phyloP scores from a whole-genome alignment of 2,329 filamentous ascomycete genomes.

The Fusarium acutatum region DNA sequence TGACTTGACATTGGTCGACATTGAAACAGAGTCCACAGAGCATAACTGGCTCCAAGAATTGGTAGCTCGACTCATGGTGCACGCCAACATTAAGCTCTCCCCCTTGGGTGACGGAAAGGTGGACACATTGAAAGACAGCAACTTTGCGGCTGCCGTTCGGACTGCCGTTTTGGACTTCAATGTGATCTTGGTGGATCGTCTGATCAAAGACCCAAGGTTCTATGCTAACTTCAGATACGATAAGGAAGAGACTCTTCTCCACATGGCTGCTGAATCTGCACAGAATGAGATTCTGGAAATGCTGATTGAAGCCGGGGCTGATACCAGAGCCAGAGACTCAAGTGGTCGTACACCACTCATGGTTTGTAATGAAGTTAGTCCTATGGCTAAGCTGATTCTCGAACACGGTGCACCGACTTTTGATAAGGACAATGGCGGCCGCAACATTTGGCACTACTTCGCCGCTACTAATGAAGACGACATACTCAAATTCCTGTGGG shows the following conservation, averaged over 20 bases:
- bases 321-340: conserved; percentile 41
- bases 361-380: conserved; percentile 40
- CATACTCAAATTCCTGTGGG: conserved; percentile 44
- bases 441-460: conserved; percentile 51
- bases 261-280: conserved; percentile 42
- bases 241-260: conserved; percentile 28
- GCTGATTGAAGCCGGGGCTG: conserved; percentile 41
- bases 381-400: conserved; percentile 41
- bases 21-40: neutral
- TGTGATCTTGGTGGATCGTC: conserved; percentile 37
- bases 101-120: conserved; percentile 11
- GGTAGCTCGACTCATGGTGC: conserved; percentile 23
- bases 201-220: conserved; percentile 44
- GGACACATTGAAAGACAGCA: conserved; percentile 16
- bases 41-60: conserved; percentile 20
- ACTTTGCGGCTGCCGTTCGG: conserved; percentile 36
- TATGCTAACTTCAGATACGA: conserved; percentile 38
- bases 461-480: conserved; percentile 45
- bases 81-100: conserved; percentile 20
- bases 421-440: conserved; percentile 42
- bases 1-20: conserved; percentile 32
- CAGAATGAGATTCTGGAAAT: conserved; percentile 40
- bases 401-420: conserved; percentile 41
- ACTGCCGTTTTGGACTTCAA: conserved; percentile 41
- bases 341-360: conserved; percentile 49